Base-by-base conservation (phyloP, 2,329 filamentous ascomycete genomes). In the Alternaria ethzedia region DNA sequence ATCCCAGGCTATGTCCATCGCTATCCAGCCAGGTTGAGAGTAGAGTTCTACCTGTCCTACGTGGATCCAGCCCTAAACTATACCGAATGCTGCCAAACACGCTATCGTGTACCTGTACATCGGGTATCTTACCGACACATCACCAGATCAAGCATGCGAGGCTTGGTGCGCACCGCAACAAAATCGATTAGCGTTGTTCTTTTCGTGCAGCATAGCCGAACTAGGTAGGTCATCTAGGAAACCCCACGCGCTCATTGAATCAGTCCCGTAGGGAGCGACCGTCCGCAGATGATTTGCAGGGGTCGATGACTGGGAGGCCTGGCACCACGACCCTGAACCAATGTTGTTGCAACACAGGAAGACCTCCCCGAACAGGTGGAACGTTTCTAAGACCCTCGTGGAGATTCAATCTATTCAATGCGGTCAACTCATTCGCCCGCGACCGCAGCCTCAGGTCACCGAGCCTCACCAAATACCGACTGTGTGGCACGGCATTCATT, bases 151-250 rank as follows among this genome's bases (percentile, higher is more conserved):
- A 57, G 46, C 21, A 25, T 56, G 52, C 30, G 46, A 67, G 57
- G 47, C 65, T 67, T 57, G 51, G 56, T 59, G 32, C 49, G 56
- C 45, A 49, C 43, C 54, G 15, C 45, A 51, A 13, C 57, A n/a
- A 57, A 41, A 49, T 25, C 46, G 50, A 30, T 47, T 60, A 59
- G 62, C 65, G 65, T 63, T 30, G 64, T 65, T 69, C 63, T 66
- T 72, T 67, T 66, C 52, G 68, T 65, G 62, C 67, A 67, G 64
- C 57, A 61, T 25, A 52, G 49, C 57, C 52, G 45, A 43, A 65
- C 55, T 59, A 56, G 57, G 61, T 59, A 66, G 64, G 65, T 73
- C 68, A 72, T 68, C 71, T 72, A 73, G 60, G 61, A 65, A 2
- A 52, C 47, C 47, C 54, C 43, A 41, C 54, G 46, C 59, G 57